Percentiles rank a stretch among this genome's conserved stretches.
phyloP scores from a whole-genome alignment of 1,284 basidiomycete genomes.

The Apiotrichum brassicae region DNA sequence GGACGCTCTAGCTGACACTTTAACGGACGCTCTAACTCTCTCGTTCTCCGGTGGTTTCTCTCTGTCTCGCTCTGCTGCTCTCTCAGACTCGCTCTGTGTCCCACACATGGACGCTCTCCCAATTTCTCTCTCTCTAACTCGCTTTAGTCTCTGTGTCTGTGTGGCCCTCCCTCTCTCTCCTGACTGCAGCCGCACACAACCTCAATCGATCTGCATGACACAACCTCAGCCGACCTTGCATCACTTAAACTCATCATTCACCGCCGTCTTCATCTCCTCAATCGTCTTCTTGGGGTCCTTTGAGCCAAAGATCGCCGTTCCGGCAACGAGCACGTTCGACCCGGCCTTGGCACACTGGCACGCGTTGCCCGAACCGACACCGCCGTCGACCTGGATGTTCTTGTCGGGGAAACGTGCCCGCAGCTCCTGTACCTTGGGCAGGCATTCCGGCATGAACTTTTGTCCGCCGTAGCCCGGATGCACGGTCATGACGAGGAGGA shows the following conservation, averaged over 20 bases:
- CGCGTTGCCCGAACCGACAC: conserved; percentile 86
- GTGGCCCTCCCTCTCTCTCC: too few species aligned
- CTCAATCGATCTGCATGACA: too few species aligned
- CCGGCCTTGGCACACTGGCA: conserved; percentile 85
- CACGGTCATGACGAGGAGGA: conserved; percentile 97
- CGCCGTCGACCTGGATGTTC: conserved; percentile 97
- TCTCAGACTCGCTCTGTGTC: too few species aligned
- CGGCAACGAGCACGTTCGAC: conserved; percentile 96
- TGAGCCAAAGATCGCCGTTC: conserved; percentile 89
- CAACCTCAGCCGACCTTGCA: too few species aligned
- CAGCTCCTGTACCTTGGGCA: conserved; percentile 73
- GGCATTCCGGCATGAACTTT: conserved; percentile 89
- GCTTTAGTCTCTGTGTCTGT: too few species aligned
- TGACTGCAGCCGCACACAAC: too few species aligned
- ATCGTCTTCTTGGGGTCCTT: conserved; percentile 74
- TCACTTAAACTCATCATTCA: conserved; percentile 58
- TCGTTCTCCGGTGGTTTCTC: too few species aligned
- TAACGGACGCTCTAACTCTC: too few species aligned
- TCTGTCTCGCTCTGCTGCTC: too few species aligned
- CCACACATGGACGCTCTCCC: too few species aligned
- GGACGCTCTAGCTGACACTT: too few species aligned
- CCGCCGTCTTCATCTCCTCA: conserved; percentile 60
- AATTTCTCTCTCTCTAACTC: too few species aligned
- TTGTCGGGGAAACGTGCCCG: conserved; percentile 75
- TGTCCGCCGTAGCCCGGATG: conserved; percentile 91